These are phyloP conservation scores for Polymyxa betae DNA, from an alignment of 208 protist species.

Conservation along the genomic window DNA sequence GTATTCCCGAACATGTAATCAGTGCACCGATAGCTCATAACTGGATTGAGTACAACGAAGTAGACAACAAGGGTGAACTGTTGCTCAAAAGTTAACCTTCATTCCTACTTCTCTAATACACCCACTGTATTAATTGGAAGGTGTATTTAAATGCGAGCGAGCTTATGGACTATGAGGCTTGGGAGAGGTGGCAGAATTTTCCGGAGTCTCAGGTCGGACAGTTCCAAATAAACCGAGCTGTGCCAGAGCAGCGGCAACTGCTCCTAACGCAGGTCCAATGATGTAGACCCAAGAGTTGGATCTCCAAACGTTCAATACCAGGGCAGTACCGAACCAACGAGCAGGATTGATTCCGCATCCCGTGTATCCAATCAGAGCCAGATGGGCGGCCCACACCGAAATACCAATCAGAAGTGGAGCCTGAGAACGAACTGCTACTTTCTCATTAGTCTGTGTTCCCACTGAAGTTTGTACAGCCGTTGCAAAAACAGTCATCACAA, in stretches of 20 bases:
- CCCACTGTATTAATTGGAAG: background rate
- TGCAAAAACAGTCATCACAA: background rate
- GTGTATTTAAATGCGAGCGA: background rate
- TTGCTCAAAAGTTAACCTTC: background rate
- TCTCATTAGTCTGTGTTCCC: background rate
- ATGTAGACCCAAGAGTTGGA: slow-evolving; percentile 28
- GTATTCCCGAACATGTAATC: slow-evolving; percentile 69
- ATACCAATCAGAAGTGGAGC: slow-evolving; percentile 32
- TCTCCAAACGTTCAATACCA: background rate
- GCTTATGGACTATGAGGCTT: background rate
- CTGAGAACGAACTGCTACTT: background rate
- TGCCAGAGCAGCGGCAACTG: background rate
- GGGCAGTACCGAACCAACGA: background rate
- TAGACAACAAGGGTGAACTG: slow-evolving; percentile 60
- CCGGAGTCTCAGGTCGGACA: background rate
- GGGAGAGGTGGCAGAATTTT: background rate
- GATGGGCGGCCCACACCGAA: background rate
- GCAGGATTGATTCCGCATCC: slow-evolving; percentile 47
- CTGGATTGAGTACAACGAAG: slow-evolving; percentile 63
- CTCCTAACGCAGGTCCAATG: background rate
- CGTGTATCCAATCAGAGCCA: background rate
- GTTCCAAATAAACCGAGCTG: background rate
- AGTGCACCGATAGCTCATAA: slow-evolving; percentile 70
- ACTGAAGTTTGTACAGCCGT: slow-evolving; percentile 7
- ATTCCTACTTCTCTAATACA: background rate